These are phyloP conservation scores for Colletotrichum aenigma DNA, from an alignment of 2,329 filamentous ascomycete species.

Conservation along the genomic window DNA sequence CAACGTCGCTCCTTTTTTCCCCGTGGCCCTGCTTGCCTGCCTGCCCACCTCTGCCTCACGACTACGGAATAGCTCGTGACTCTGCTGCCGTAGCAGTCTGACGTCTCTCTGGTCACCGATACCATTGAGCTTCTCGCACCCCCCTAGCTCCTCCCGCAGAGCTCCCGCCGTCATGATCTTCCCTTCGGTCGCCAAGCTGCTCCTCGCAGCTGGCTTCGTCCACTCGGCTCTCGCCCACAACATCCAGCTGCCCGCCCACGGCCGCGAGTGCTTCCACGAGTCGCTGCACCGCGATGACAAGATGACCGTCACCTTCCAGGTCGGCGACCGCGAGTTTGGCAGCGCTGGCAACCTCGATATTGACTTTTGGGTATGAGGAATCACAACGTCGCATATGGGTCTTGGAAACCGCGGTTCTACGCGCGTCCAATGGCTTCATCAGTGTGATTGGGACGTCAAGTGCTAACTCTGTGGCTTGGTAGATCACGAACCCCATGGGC, in stretches of 20 bases:
- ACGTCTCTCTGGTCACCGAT: background rate
- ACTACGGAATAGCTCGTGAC: background rate
- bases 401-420: background rate
- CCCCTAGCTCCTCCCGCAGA: slow-evolving; percentile 1
- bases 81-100: background rate
- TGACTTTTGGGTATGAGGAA: slow-evolving; percentile 85
- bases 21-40: slow-evolving; percentile 9
- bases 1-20: slow-evolving; percentile 13
- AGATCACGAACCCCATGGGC: slow-evolving; percentile 80
- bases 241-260: slow-evolving; percentile 92
- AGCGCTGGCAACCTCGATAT: slow-evolving; percentile 93
- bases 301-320: slow-evolving; percentile 99
- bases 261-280: slow-evolving; percentile 98
- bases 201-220: slow-evolving; percentile 46
- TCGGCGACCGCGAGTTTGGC: slow-evolving; percentile 95
- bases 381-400: background rate
- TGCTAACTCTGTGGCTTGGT: slow-evolving; percentile 22
- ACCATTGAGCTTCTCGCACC: background rate
- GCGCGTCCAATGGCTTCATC: background rate
- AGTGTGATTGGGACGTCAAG: background rate
- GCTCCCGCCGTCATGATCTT: slow-evolving; percentile 41
- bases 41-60: background rate
- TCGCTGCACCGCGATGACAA: slow-evolving; percentile 89
- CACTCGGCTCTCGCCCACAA: slow-evolving; percentile 82
- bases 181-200: slow-evolving; percentile 46